These are phyloP conservation scores for Triticum timopheevii DNA, from an alignment of 176 grass and related monocot genomes.

Conservation along the genomic window DNA sequence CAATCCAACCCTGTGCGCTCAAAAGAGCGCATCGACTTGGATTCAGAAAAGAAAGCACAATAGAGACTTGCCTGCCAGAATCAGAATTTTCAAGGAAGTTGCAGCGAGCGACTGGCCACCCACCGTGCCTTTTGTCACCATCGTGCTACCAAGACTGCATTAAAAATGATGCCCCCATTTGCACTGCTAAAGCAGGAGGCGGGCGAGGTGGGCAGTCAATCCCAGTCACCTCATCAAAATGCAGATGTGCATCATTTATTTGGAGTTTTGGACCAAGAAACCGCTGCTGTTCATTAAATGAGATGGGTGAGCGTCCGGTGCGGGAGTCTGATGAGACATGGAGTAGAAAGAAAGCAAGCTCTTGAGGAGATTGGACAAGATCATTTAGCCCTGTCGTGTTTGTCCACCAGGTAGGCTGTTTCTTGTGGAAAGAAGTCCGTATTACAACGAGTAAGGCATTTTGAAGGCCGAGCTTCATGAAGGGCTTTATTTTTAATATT, in stretches of 20 bases:
- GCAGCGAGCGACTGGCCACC: slow-evolving; percentile 10
- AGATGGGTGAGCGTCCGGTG: neutral
- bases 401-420: too few relatives aligned
- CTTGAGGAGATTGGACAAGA: too few relatives aligned
- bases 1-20: neutral
- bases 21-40: neutral
- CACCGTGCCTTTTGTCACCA: slow-evolving; percentile 17
- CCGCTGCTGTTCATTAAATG: neutral
- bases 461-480: rapidly evolving
- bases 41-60: neutral
- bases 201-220: neutral
- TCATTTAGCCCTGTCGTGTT: neutral
- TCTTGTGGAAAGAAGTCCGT: too few relatives aligned
- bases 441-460: too few relatives aligned
- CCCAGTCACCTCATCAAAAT: neutral
- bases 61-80: neutral
- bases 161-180: slow-evolving; percentile 32
- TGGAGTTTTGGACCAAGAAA: neutral
- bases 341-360: neutral
- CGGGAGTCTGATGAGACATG: too few relatives aligned
- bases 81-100: slow-evolving; percentile 1
- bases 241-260: neutral
- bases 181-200: neutral
- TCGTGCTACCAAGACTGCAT: slow-evolving; percentile 31
- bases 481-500: too few relatives aligned